Percentiles rank a stretch among this genome's conserved stretches.
These are phyloP conservation scores for Fusarium xylarioides DNA, from an alignment of 2,329 filamentous ascomycete species.

Conservation along the genomic window DNA sequence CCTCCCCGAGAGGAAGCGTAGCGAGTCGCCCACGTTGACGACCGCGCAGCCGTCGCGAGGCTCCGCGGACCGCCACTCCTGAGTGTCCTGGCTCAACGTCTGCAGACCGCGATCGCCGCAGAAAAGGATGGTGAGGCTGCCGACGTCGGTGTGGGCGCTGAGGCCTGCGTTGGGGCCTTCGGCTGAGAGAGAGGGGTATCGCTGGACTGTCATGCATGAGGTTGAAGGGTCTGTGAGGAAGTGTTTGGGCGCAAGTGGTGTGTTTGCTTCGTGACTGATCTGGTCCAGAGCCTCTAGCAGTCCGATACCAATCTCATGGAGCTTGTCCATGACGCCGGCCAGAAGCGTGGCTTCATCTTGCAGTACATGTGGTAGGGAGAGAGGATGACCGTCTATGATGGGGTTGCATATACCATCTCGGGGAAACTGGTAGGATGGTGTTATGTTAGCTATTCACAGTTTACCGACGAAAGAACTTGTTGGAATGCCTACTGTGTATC, in stretches of 20 bases:
- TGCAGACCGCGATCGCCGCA: neutral
- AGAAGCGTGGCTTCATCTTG: neutral
- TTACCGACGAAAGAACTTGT: fast-evolving
- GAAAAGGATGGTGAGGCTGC: neutral
- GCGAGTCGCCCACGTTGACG: neutral
- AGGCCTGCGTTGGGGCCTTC: neutral
- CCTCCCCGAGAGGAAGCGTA: neutral
- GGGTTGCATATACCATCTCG: neutral
- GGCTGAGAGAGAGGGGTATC: neutral
- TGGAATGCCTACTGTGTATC: neutral
- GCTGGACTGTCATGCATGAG: neutral
- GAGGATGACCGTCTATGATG: neutral
- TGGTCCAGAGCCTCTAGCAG: neutral
- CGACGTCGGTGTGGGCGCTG: neutral
- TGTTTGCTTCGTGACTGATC: neutral
- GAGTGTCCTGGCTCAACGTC: neutral
- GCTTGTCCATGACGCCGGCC: neutral
- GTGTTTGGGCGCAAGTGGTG: neutral
- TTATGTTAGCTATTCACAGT: neutral
- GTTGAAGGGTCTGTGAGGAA: neutral
- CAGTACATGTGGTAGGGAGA: neutral
- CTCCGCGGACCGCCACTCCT: neutral
- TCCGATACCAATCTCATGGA: neutral
- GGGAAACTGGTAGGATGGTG: neutral
- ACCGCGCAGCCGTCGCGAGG: neutral